Evolutionary conservation across 768 basidiomycete species (phyloP), one percentile per base, ranked within the genome.

Genomic region (Collybia sordida): DNA sequence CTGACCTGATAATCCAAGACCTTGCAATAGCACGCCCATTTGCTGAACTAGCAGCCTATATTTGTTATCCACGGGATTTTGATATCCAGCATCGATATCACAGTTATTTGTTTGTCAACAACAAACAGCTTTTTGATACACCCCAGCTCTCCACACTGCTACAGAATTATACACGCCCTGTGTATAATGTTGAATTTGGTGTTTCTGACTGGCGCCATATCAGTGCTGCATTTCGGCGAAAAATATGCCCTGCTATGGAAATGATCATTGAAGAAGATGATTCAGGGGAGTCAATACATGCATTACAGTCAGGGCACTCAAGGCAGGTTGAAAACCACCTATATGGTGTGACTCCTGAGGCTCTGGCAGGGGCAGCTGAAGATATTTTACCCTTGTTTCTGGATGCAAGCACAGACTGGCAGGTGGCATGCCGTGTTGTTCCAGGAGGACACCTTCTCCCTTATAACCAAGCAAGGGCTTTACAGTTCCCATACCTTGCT

Each of bases 291-390:
- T 51, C 58, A 0, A 27, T 64, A 0, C 51, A 61, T 12, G 59
- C 64, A 0, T 50, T 62, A 2, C 67, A 69, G 51, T 53, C 53
- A 18, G 64, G 65, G 0, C 68, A 71, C 42, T 53, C 37, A 7
- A 15, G 44, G 0, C 21, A 40, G 0, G 63, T 58, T 0, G 67
- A 69, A 27, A 62, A 64, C 23, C n/a, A 43, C 0, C 25, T 64
- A 2, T 69, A 71, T 56, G 68, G 67, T 0, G 38, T 69, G 0
- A 63, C 60, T 18, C 45, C 57, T 0, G 59, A 66, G 15, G 46
- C 62, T 1, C 39, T 66, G 2, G 18, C 42, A 19, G 62, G 63
- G 1, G 57, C 44, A 1, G 1, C 61, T 1, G 66, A 68, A 44
- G 64, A 68, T 35, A 37, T 64, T 0, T 42, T 70, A 2, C 58